Evolutionary conservation across 192 early-diverging fungal species (phyloP), one percentile per base, ranked within the genome.

Genomic region (Chytriomyces sp.): DNA sequence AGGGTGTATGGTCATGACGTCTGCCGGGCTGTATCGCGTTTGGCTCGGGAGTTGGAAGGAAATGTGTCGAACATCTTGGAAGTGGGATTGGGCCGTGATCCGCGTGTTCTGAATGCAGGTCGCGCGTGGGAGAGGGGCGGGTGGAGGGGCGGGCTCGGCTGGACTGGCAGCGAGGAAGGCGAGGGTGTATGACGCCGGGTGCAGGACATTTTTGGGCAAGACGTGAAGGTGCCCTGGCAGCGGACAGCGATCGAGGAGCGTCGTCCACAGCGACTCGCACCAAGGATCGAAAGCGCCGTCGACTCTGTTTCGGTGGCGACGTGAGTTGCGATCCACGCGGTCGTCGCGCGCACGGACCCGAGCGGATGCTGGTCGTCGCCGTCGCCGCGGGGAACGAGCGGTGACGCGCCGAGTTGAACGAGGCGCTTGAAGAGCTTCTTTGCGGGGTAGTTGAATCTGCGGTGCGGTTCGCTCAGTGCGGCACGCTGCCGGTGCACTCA

Each of bases 341-440:
- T 36, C 54, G 67, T 83, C 80, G 83, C 7, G 19, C 19, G 41
- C 7, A 44, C 41, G 19, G 7, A 44, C 81, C 97, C 97, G 70
- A 96, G 78, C 58, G 94, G 93, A 73, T 99, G 95, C 78, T 97
- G 95, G 80, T 98, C 97, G 72, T 99, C 97, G 32, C 93, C 95
- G 66, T 96, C 93, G 0, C 94, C 95, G 28, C 91, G 81, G 17
- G 72, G 64, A 32, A 89, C 68, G 7, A 99, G 55, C 14, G 90
- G 77, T 38, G 57, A 60, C 2, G 91, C 97, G 25, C 97, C 97
- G 30, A 99, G 82, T 64, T 98, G 92, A 58, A 84, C 64, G 59
- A 98, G 78, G 38, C 97, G 83, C 39, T 92, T 90, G 79, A 89
- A 84, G 55, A 99, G 84, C 68, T 97, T 95, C 75, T 97, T 97